phyloP scores from a whole-genome alignment of 2,329 filamentous ascomycete genomes.

The Exophiala spinifera region DNA sequence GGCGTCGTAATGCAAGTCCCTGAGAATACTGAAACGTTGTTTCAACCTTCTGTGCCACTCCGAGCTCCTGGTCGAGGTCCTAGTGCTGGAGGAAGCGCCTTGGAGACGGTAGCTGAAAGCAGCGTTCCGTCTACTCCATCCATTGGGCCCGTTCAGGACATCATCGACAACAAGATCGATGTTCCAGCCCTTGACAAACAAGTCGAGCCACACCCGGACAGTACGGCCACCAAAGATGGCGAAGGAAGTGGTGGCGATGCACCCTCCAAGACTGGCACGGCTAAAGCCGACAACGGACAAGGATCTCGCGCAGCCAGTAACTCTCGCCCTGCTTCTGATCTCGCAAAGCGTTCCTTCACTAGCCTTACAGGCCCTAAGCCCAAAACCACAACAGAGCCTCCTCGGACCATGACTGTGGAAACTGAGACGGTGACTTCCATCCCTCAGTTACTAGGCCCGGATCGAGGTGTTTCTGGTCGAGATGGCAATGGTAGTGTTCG shows the following conservation, averaged over 20 bases:
- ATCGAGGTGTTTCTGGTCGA: slow-evolving; percentile 56
- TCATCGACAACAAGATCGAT: slow-evolving; percentile 38
- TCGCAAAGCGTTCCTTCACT: slow-evolving; percentile 65
- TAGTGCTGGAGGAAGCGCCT: slow-evolving; percentile 58
- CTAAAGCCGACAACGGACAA: slow-evolving; percentile 38
- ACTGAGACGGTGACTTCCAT: slow-evolving; percentile 93
- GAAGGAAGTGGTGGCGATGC: slow-evolving; percentile 39
- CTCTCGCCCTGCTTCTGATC: slow-evolving; percentile 51
- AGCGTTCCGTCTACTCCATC: slow-evolving; percentile 71
- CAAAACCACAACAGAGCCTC: slow-evolving; percentile 69
- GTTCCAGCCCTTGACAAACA: slow-evolving; percentile 43
- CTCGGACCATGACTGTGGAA: slow-evolving; percentile 93
- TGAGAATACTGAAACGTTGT: slow-evolving; percentile 31
- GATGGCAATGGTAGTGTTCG: slow-evolving; percentile 71
- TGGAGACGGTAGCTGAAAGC: slow-evolving; percentile 91
- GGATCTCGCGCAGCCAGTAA: slow-evolving; percentile 33
- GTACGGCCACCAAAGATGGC: slow-evolving; percentile 44
- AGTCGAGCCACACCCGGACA: slow-evolving; percentile 41
- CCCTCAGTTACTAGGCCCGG: slow-evolving; percentile 67
- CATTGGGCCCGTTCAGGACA: slow-evolving; percentile 37
- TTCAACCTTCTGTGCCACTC: slow-evolving; percentile 41
- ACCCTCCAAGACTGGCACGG: slow-evolving; percentile 42
- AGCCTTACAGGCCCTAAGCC: slow-evolving; percentile 62
- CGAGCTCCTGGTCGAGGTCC: slow-evolving; percentile 60
- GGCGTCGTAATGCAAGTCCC: slow-evolving; percentile 19